Percentiles rank a stretch among this genome's conserved stretches.
phyloP scores from a whole-genome alignment of 306 rosid species.

The Lupinus albus region DNA sequence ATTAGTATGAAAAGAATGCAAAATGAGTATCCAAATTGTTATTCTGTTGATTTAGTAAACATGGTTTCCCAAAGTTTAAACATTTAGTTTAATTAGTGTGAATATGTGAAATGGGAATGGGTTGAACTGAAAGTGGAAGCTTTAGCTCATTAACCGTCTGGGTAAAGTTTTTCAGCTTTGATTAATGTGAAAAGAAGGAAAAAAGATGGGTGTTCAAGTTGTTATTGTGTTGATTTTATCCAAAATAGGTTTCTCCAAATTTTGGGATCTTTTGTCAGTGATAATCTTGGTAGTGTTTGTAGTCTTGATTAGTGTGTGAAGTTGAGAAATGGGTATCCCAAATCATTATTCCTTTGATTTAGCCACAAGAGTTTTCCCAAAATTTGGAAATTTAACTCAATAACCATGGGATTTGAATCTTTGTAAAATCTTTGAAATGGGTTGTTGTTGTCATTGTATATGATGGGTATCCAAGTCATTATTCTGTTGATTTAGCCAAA shows the following conservation, averaged over 20 bases:
- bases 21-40: not conserved
- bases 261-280: not conserved
- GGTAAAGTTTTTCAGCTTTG: no score
- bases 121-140: not conserved
- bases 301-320: not conserved
- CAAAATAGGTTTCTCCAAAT: no score
- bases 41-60: not conserved
- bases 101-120: not conserved
- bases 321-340: not conserved
- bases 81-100: not conserved
- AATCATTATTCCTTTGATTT: not conserved
- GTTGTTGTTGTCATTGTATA: no score
- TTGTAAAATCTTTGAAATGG: no score
- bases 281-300: not conserved
- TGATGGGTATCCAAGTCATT: no score
- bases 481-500: no score
- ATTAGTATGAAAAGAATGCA: not conserved
- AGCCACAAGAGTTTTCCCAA: no score
- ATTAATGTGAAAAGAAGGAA: no score
- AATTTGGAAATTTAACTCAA: not conserved
- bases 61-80: not conserved
- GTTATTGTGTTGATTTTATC: no score
- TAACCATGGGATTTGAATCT: no score
- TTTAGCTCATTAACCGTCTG: no score
- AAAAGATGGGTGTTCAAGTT: not conserved